Percentiles rank a stretch among this genome's conserved stretches.
phyloP scores from a whole-genome alignment of 805 yeast species.

The Yarrowia phangngaensis region DNA sequence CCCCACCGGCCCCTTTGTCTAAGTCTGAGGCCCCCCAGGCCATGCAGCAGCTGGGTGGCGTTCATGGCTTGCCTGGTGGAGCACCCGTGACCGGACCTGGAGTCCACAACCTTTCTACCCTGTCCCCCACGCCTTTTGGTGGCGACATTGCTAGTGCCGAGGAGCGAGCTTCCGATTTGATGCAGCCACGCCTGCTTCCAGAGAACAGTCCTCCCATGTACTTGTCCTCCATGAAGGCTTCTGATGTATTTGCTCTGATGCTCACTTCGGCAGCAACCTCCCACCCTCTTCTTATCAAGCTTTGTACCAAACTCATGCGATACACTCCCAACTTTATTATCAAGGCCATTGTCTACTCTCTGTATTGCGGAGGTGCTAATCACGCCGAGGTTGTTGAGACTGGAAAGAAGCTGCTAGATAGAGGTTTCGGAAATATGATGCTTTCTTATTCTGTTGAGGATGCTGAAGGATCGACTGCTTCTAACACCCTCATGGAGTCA shows the following conservation, averaged over 20 bases:
- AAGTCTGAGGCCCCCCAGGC: constrained; percentile 16
- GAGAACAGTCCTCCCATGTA: constrained; percentile 23
- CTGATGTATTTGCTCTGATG: constrained; percentile 30
- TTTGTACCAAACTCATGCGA: constrained; percentile 39
- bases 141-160: constrained; percentile 8
- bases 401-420: constrained; percentile 58
- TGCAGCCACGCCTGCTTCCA: constrained; percentile 16
- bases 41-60: constrained; percentile 18
- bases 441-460: constrained; percentile 91
- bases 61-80: constrained; percentile 19
- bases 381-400: constrained; percentile 65
- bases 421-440: constrained; percentile 93
- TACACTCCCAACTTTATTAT: constrained; percentile 61
- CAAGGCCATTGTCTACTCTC: constrained; percentile 68
- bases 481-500: constrained; percentile 39
- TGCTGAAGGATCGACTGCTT: constrained; percentile 58
- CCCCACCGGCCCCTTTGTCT: constrained; percentile 9
- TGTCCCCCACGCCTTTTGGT: constrained; percentile 17
- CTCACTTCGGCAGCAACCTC: constrained; percentile 38
- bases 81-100: constrained; percentile 22
- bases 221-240: constrained; percentile 19
- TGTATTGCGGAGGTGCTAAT: constrained; percentile 88
- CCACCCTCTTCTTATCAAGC: constrained; percentile 36
- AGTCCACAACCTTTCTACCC: constrained; percentile 18
- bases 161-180: constrained; percentile 7